phyloP scores from a whole-genome alignment of 2,329 filamentous ascomycete genomes.

The Hypoxylon rubiginosum region DNA sequence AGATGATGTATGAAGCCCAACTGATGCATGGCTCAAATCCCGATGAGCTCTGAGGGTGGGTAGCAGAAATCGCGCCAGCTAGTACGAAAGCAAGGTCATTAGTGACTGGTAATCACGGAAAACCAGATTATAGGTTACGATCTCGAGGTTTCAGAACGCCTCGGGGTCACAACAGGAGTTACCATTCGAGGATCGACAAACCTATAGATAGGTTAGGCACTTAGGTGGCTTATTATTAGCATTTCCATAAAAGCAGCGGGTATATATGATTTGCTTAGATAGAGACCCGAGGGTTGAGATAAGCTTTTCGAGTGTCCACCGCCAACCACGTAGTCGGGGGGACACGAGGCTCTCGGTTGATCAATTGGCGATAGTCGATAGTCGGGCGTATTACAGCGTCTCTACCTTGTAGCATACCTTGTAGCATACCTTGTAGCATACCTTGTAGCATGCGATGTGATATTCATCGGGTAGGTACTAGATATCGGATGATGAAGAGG shows the following conservation, averaged over 20 bases:
- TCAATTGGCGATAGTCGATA: neutral
- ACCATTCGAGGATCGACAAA: slow-evolving; percentile 2
- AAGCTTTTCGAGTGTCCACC: slow-evolving; percentile 20
- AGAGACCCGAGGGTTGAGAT: slow-evolving; percentile 19
- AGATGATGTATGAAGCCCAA: slow-evolving; percentile 28
- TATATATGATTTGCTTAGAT: neutral
- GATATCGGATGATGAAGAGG: neutral
- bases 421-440: no score
- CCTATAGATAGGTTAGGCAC: neutral
- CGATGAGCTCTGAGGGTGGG: slow-evolving; percentile 7
- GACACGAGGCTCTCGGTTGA: slow-evolving; percentile 5
- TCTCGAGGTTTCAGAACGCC: slow-evolving; percentile 2
- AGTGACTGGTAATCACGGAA: neutral
- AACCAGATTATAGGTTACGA: slow-evolving; percentile 1
- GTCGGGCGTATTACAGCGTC: neutral
- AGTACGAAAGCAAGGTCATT: slow-evolving; percentile 8
- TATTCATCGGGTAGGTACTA: no score
- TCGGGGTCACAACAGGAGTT: neutral
- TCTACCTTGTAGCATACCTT: no score
- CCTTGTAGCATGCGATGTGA: neutral
- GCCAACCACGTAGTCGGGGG: slow-evolving; percentile 11
- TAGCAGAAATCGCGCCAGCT: slow-evolving; percentile 7
- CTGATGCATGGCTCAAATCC: neutral
- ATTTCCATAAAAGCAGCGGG: neutral
- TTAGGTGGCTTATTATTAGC: slow-evolving; percentile 6